Percentiles rank a stretch among this genome's conserved stretches.
Conservation (phyloP, 352 stramenopile species). For the Phytophthora pisi region DNA sequence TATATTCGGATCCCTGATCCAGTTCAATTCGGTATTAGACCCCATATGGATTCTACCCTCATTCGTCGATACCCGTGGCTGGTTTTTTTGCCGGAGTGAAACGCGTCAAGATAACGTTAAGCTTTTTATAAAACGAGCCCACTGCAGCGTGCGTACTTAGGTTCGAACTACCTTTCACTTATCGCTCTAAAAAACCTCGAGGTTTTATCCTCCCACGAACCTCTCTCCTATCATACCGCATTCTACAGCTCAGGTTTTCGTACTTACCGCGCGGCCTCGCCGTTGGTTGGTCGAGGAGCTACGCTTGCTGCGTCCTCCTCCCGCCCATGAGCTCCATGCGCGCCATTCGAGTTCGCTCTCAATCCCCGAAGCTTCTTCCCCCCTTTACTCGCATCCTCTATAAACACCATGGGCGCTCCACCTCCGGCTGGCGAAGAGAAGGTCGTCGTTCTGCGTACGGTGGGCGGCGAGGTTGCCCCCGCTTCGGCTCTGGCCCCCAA, state of each 20-base stretch:
- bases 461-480: constrained; percentile 98
- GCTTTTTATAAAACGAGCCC: no score
- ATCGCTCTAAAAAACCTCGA: constrained; percentile 13
- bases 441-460: constrained; percentile 98
- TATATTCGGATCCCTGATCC: no score
- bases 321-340: background rate
- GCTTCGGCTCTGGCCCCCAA: constrained; percentile 99
- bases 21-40: no score
- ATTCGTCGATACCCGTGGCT: no score
- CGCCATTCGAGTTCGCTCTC: constrained; percentile 46
- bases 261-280: constrained; percentile 16
- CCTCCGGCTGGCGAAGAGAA: constrained; percentile 90
- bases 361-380: constrained; percentile 36
- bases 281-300: constrained; percentile 47
- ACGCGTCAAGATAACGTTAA: no score
- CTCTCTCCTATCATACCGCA: constrained; percentile 4
- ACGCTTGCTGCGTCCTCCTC: constrained; percentile 1
- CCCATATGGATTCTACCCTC: no score
- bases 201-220: background rate
- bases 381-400: constrained; percentile 75
- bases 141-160: no score
- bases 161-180: no score
- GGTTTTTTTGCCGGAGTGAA: no score
- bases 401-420: constrained; percentile 91
- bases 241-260: constrained; percentile 3